Evolutionary conservation across 1,284 basidiomycete species (phyloP), one percentile per base, ranked within the genome.

Genomic region (Vanrija sp.): DNA sequence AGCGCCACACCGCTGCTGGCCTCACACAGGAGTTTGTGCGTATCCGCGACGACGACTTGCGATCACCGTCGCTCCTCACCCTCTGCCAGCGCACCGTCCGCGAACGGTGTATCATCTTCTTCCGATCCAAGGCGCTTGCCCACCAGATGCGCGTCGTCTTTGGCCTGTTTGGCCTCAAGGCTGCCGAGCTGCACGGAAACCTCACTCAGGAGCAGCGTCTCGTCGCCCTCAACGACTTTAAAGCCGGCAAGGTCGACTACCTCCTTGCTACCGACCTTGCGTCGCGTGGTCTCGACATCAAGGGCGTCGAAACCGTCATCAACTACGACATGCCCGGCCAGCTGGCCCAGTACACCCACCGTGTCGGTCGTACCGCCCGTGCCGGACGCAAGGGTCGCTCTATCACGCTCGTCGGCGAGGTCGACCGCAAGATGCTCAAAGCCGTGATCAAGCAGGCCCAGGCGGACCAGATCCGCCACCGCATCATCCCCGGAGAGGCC

Each of bases 251-350:
- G 43, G 88, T 89, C 38, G 89, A 93, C 72, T 98, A 86, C 75
- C 80, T 98, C 8, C 87, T 98, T 80, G 94, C 94, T 1, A 98
- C 95, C 1, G 95, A 98, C 75, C 81, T 98, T 19, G 95, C 95
- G 23, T 90, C 91, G 59, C 87, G 94, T 65, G 94, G 94, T 77
- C 81, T 98, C 29, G 94, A 98, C 78, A 97, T 98, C 79, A 95
- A 94, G 68, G 94, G 93, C 18, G 88, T 97, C n/a, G 89, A 96
- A 70, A 94, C 91, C 0, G 91, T 98, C 55, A 91, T 97, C 72
- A 98, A 98, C 76, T 97, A 93, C 72, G 94, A 98, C 75, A 96
- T 98, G 94, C 94, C 95, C 4, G 84, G 85, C 18, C 90, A 95
- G 69, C 81, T 97, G 42, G 86, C 91, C 12, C 91, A 94, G 68